phyloP scores from a whole-genome alignment of 805 yeast genomes.

The Yarrowia sp. region DNA sequence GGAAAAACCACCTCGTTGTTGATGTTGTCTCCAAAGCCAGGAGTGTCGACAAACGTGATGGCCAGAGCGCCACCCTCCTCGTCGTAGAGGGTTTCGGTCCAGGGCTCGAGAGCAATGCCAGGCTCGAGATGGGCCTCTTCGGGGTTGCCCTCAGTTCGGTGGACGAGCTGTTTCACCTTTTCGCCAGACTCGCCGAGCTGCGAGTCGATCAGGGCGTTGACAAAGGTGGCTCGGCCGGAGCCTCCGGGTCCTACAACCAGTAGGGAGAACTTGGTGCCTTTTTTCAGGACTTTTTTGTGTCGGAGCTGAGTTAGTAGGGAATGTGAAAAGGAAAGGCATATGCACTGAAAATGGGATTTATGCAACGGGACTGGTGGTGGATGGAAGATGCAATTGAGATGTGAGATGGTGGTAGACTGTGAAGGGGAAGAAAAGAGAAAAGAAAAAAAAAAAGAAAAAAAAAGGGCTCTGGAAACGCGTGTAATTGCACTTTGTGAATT shows the following conservation, averaged over 20 bases:
- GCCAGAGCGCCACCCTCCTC: constrained; percentile 48
- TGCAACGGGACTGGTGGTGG: too few relatives aligned
- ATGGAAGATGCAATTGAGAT: too few relatives aligned
- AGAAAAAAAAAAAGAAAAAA: too few relatives aligned
- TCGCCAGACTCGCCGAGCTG: constrained; percentile 6
- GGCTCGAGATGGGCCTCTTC: constrained; percentile 21
- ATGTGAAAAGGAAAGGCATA: too few relatives aligned
- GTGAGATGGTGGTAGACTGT: too few relatives aligned
- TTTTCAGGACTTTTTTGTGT: constrained; percentile 57
- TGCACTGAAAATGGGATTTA: too few relatives aligned
- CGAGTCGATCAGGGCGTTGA: constrained; percentile 57
- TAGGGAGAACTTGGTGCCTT: constrained; percentile 60
- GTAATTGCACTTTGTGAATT: too few relatives aligned
- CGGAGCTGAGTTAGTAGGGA: constrained; percentile 37
- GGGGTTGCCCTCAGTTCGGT: neutral
- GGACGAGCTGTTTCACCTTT: constrained; percentile 6
- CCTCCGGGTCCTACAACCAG: constrained; percentile 73
- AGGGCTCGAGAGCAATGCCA: constrained; percentile 11
- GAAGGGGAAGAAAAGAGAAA: too few relatives aligned
- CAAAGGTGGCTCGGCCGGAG: constrained; percentile 68
- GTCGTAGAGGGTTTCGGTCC: constrained; percentile 48
- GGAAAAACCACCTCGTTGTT: constrained; percentile 53
- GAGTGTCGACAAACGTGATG: constrained; percentile 63
- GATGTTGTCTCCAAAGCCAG: constrained; percentile 75
- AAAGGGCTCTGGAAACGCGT: too few relatives aligned